Percentiles rank a stretch among this genome's conserved stretches.
These are phyloP conservation scores for Hyphopichia fennica DNA, from an alignment of 1,139 yeast species.

Conservation along the genomic window DNA sequence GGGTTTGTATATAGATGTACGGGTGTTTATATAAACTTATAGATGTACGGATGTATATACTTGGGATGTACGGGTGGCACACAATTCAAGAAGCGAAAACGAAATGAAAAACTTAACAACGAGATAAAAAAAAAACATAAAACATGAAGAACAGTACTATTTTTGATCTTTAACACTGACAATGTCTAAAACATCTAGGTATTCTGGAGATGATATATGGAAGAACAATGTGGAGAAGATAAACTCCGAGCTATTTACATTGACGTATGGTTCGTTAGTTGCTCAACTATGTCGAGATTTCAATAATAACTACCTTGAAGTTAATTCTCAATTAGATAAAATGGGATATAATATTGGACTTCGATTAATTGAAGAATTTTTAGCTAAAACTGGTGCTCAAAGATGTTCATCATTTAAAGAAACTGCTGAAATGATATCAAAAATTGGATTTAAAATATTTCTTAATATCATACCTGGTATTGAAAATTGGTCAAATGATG, in stretches of 20 bases:
- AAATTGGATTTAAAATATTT: slow-evolving; percentile 88
- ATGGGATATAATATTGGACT: slow-evolving; percentile 98
- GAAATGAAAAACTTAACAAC: too few species aligned
- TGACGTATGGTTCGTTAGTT: slow-evolving; percentile 93
- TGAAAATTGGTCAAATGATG: slow-evolving; percentile 76
- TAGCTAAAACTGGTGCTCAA: slow-evolving; percentile 82
- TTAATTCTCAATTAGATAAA: slow-evolving; percentile 78
- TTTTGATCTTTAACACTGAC: too few species aligned
- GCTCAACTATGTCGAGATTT: slow-evolving; percentile 89
- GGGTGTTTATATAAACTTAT: too few species aligned
- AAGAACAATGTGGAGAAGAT: slow-evolving; percentile 85
- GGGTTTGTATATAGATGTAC: too few species aligned
- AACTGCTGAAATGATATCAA: slow-evolving; percentile 83
- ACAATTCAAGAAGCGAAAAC: too few species aligned
- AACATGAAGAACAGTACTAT: too few species aligned
- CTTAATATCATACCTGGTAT: slow-evolving; percentile 77
- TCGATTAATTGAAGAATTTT: slow-evolving; percentile 86
- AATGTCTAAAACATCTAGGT: slow-evolving; percentile 57
- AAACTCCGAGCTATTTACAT: slow-evolving; percentile 89
- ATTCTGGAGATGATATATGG: slow-evolving; percentile 90
- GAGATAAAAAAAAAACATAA: too few species aligned
- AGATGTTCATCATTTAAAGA: slow-evolving; percentile 80
- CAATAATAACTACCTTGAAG: slow-evolving; percentile 70
- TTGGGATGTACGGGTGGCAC: too few species aligned
- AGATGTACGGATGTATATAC: too few species aligned